Percentiles rank a stretch among this genome's conserved stretches.
Evolutionary conservation across 2,329 filamentous ascomycete genomes (phyloP).

Genomic region (Claviceps pazoutovae): DNA sequence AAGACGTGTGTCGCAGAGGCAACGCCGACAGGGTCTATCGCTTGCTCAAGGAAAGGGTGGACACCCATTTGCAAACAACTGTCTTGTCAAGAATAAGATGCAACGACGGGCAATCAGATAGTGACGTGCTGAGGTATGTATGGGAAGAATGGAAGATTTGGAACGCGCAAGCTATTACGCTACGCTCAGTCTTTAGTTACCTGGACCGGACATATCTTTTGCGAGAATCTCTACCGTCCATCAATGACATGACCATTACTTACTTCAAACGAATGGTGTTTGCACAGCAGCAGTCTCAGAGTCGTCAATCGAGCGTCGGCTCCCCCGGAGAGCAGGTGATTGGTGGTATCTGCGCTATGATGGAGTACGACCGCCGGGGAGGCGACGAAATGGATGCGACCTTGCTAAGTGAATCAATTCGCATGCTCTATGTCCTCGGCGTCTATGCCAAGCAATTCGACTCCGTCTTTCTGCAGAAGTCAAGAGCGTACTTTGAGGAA

Average conservation of each 20-base stretch:
- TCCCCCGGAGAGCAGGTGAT: conserved; percentile 20
- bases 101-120: conserved; percentile 36
- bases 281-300: conserved; percentile 9
- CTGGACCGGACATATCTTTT: conserved; percentile 82
- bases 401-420: conserved; percentile 61
- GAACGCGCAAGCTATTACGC: conserved; percentile 56
- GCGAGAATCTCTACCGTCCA: conserved; percentile 51
- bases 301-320: background rate
- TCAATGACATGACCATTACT: conserved; percentile 68
- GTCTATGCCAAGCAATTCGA: conserved; percentile 75
- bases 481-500: conserved; percentile 50
- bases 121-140: conserved; percentile 47
- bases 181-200: conserved; percentile 86
- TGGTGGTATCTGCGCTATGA: conserved; percentile 55
- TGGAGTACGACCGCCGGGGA: conserved; percentile 55
- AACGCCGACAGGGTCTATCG: conserved; percentile 54
- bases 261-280: conserved; percentile 56
- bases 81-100: conserved; percentile 43
- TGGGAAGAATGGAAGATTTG: conserved; percentile 57
- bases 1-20: conserved; percentile 77
- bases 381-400: conserved; percentile 42
- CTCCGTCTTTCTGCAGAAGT: conserved; percentile 53
- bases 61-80: conserved; percentile 48
- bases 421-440: conserved; percentile 73
- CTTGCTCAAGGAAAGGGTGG: conserved; percentile 51